A percentile compares a stretch with the other conserved stretches of the same genome.
Evolutionary conservation across 805 yeast genomes (phyloP).

Genomic region (Alloascoidea hylecoeti): DNA sequence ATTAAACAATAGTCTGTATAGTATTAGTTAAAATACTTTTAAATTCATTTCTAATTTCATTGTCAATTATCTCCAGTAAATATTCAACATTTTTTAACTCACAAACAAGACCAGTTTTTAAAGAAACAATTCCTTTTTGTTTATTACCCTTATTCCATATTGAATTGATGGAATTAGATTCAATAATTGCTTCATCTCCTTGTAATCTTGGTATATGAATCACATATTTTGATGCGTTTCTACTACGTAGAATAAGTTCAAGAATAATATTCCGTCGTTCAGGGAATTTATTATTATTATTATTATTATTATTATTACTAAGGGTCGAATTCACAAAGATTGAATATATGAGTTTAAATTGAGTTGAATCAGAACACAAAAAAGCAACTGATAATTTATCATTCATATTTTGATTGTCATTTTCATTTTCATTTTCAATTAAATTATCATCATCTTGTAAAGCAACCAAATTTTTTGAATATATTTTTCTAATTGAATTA

Average conservation of each 20-base stretch:
- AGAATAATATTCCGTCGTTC: conserved; percentile 6
- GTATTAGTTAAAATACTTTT: background rate
- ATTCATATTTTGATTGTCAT: no score
- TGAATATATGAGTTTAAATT: background rate
- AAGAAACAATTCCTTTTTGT: background rate
- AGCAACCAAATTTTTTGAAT: background rate
- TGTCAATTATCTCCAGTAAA: background rate
- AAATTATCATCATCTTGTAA: conserved; percentile 1
- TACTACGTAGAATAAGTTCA: conserved; percentile 21
- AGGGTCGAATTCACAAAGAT: no score
- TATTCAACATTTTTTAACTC: background rate
- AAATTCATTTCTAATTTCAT: background rate
- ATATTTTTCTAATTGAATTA: background rate
- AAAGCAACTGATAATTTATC: background rate
- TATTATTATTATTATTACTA: background rate
- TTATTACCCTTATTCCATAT: background rate
- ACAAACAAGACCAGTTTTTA: background rate
- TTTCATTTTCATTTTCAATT: no score
- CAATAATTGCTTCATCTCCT: background rate
- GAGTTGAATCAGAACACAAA: background rate
- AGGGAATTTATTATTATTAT: background rate
- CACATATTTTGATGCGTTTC: conserved; percentile 26
- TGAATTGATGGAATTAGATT: background rate
- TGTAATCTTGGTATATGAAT: conserved; percentile 16
- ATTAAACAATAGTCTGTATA: no score